Evolutionary conservation across 352 stramenopile species (phyloP).

Genomic region (Aphanomyces stellatus): DNA sequence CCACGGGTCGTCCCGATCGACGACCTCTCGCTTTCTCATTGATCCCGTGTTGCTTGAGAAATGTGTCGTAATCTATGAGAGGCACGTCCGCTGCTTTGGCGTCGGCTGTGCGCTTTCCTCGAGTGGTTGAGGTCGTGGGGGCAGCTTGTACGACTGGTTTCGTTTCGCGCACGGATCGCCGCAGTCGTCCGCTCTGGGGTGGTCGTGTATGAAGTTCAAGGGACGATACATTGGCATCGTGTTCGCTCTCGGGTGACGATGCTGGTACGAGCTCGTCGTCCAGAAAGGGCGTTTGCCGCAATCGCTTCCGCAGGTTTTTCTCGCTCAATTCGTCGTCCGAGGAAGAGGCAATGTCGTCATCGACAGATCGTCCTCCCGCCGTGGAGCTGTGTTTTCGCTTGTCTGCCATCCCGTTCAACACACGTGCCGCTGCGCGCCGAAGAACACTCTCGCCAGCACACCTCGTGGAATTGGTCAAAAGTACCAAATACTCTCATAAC

Average conservation of each 20-base stretch:
- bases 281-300: neutral
- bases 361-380: neutral
- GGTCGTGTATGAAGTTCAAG: no score
- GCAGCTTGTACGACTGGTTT: neutral
- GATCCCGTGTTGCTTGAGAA: neutral
- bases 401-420: neutral
- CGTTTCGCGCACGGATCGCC: neutral
- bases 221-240: no score
- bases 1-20: neutral
- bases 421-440: neutral
- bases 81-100: neutral
- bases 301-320: neutral
- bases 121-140: no score
- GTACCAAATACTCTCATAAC: neutral
- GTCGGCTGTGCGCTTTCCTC: no score
- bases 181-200: neutral
- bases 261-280: neutral
- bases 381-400: neutral
- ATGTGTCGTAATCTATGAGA: slow-evolving; percentile 3
- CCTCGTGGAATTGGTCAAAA: neutral
- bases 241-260: neutral
- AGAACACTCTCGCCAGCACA: no score
- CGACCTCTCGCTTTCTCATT: neutral
- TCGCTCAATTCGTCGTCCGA: slow-evolving; percentile 2
- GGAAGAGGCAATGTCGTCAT: neutral